These are phyloP conservation scores for Jatropha multifida DNA, from an alignment of 441 rosid species.

Conservation along the genomic window DNA sequence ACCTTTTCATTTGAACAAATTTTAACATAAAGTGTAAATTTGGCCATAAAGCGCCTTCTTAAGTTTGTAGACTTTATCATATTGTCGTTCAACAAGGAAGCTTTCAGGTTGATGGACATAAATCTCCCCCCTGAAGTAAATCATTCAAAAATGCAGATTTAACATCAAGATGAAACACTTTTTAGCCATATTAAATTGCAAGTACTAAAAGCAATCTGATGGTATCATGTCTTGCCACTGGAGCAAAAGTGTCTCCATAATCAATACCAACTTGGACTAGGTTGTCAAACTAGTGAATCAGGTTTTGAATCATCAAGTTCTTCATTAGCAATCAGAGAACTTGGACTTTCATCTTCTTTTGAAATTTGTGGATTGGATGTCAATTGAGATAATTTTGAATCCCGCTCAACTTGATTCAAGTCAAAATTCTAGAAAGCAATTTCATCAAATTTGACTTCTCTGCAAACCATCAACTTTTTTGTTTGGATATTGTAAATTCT, in stretches of 20 bases:
- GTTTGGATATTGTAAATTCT: not conserved
- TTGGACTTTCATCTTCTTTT: too few species aligned
- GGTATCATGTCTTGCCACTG: too few species aligned
- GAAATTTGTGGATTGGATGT: too few species aligned
- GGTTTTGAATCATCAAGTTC: too few species aligned
- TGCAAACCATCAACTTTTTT: not conserved
- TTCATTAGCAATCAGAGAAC: too few species aligned
- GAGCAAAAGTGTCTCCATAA: too few species aligned
- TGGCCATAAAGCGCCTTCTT: not conserved
- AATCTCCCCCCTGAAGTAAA: not conserved
- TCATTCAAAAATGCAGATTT: not conserved
- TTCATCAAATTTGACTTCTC: not conserved
- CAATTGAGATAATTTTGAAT: too few species aligned
- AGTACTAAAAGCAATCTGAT: too few species aligned
- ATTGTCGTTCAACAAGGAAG: not conserved
- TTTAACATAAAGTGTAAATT: not conserved
- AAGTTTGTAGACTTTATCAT: not conserved
- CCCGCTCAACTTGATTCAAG: not conserved
- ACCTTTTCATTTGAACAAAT: fast-evolving
- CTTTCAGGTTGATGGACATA: constrained; percentile 7
- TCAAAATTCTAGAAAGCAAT: not conserved
- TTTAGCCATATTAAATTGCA: not conserved
- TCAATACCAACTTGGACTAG: too few species aligned
- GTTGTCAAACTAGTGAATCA: too few species aligned
- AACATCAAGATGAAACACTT: not conserved